Percentiles rank a stretch among this genome's conserved stretches.
These are phyloP conservation scores for Sporodiniella umbellata DNA, from an alignment of 371 early-diverging fungal genomes.

Conservation along the genomic window DNA sequence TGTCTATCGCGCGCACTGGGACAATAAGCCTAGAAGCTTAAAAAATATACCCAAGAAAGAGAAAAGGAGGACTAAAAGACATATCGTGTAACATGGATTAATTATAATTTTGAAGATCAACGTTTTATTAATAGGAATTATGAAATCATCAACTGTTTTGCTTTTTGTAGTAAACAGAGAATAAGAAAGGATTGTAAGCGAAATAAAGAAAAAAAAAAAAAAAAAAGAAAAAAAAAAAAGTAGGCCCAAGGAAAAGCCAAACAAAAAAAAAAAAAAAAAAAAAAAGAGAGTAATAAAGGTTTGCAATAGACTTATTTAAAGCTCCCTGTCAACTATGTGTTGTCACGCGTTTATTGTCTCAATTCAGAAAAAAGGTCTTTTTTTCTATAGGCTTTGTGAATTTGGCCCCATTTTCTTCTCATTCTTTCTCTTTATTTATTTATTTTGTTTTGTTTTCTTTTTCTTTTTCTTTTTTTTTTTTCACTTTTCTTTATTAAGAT, in stretches of 20 bases:
- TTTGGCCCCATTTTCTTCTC: conserved; percentile 2
- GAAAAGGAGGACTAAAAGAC: not conserved
- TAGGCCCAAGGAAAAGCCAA: not conserved
- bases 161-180: not conserved
- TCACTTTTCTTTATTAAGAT: not conserved
- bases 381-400: too few relatives aligned
- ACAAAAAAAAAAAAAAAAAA: not conserved
- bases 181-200: not conserved
- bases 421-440: conserved; percentile 1
- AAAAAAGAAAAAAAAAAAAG: conserved; percentile 1
- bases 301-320: not conserved
- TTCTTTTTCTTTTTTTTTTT: conserved; percentile 10
- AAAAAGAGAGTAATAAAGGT: conserved; percentile 4
- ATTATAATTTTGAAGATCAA: conserved; percentile 2
- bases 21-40: too few relatives aligned
- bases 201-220: conserved; percentile 1
- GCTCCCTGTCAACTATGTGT: conserved; percentile 3
- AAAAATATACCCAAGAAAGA: too few relatives aligned
- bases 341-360: conserved; percentile 27
- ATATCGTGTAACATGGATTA: not conserved
- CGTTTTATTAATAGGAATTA: too few relatives aligned
- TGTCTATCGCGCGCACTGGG: too few relatives aligned
- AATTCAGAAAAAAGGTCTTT: conserved; percentile 16
- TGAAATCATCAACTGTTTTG: not conserved
- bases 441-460: conserved; percentile 11